Percentiles rank a stretch among this genome's conserved stretches.
phyloP scores from a whole-genome alignment of 306 rosid genomes.

The Hippophae rhamnoides region DNA sequence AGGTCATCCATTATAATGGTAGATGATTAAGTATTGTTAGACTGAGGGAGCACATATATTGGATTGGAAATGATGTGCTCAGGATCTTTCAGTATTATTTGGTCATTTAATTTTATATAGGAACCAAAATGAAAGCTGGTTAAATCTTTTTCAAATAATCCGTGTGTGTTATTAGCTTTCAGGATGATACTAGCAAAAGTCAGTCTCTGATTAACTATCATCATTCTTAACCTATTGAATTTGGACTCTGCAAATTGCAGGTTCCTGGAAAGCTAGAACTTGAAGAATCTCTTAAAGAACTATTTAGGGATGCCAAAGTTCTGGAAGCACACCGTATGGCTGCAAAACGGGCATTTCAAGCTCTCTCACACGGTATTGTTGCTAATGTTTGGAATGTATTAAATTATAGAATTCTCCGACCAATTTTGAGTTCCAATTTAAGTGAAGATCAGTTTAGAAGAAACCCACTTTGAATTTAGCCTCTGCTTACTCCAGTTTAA shows the following conservation, averaged over 20 bases:
- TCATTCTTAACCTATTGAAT: too few species aligned
- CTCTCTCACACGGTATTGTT: constrained; percentile 51
- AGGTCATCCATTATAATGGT: too few species aligned
- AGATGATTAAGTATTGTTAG: too few species aligned
- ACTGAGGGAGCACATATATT: not conserved
- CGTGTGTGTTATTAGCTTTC: too few species aligned
- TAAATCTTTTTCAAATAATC: not conserved
- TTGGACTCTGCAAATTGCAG: constrained; percentile 24
- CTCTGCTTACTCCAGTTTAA: not conserved
- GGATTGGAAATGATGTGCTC: not conserved
- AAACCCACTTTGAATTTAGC: not conserved
- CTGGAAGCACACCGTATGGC: constrained; percentile 60
- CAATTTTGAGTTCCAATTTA: constrained; percentile 18
- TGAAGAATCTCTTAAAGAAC: constrained; percentile 40
- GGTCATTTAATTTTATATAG: not conserved
- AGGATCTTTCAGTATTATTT: not conserved
- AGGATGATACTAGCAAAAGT: too few species aligned
- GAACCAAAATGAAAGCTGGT: constrained; percentile 2
- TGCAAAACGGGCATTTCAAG: constrained; percentile 46
- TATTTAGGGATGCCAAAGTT: constrained; percentile 38
- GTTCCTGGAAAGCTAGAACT: constrained; percentile 57
- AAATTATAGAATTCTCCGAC: constrained; percentile 42
- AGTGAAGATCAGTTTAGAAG: constrained; percentile 12
- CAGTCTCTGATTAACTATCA: too few species aligned
- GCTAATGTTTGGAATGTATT: constrained; percentile 48